Percentiles rank a stretch among this genome's conserved stretches.
Evolutionary conservation across 1,139 yeast species (phyloP).

Genomic region (Saccharomyces hybrid): DNA sequence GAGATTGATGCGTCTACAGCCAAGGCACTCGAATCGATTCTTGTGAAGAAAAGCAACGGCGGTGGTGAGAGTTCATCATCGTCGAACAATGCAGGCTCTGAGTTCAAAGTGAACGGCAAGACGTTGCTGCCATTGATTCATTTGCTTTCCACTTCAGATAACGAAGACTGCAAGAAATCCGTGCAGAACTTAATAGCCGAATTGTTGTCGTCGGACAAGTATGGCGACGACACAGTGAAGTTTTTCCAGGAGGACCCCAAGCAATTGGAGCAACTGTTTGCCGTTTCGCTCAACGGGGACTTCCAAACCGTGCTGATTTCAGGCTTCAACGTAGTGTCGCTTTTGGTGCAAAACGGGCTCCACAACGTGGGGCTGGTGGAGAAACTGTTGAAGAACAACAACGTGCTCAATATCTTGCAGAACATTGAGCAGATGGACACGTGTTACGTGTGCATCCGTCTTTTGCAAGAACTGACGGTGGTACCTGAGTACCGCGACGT

Average conservation of each 20-base stretch:
- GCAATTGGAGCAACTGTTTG: slow-evolving; percentile 30
- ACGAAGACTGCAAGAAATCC: slow-evolving; percentile 62
- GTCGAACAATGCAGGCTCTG: slow-evolving; percentile 5
- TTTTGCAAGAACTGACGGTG: slow-evolving; percentile 36
- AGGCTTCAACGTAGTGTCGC: slow-evolving; percentile 29
- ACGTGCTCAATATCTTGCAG: slow-evolving; percentile 18
- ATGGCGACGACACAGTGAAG: slow-evolving; percentile 39
- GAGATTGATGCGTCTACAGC: slow-evolving; percentile 27
- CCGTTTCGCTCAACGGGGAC: slow-evolving; percentile 26
- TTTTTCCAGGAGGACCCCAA: slow-evolving; percentile 34
- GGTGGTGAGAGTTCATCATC: neutral
- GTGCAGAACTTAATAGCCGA: slow-evolving; percentile 64
- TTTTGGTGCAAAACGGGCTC: slow-evolving; percentile 29
- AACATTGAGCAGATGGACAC: slow-evolving; percentile 27
- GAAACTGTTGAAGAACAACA: slow-evolving; percentile 13
- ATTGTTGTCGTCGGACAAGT: slow-evolving; percentile 35
- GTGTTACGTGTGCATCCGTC: slow-evolving; percentile 27
- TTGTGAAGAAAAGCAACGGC: slow-evolving; percentile 13
- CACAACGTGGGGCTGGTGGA: slow-evolving; percentile 16
- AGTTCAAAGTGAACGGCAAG: slow-evolving; percentile 25
- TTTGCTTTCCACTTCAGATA: slow-evolving; percentile 22
- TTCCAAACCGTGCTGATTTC: slow-evolving; percentile 25
- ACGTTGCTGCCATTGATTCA: slow-evolving; percentile 25
- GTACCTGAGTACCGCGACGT: slow-evolving; percentile 49
- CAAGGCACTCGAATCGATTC: slow-evolving; percentile 23